These are phyloP conservation scores for Colletotrichum musicola DNA, from an alignment of 2,329 filamentous ascomycete species.

Conservation along the genomic window DNA sequence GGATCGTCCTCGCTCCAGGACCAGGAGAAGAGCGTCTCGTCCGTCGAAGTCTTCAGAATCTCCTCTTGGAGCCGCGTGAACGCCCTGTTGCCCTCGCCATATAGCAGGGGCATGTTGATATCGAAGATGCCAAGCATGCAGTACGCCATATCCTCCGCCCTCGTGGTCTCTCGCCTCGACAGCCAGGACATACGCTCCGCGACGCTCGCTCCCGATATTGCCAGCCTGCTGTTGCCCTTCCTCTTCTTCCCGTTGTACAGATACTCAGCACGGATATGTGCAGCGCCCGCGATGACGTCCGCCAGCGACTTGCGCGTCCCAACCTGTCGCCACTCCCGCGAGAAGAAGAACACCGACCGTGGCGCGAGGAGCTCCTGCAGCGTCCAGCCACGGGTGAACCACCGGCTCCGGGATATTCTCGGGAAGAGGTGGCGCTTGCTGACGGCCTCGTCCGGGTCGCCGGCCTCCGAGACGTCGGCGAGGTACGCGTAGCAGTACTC, in stretches of 20 bases:
- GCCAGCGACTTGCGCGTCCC: constrained; percentile 21
- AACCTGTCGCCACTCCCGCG: constrained; percentile 26
- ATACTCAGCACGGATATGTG: constrained; percentile 22
- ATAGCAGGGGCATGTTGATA: constrained; percentile 46
- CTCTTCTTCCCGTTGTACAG: constrained; percentile 15
- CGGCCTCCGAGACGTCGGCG: constrained; percentile 13
- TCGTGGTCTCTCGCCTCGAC: constrained; percentile 42
- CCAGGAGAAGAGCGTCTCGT: constrained; percentile 37
- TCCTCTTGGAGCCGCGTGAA: constrained; percentile 42
- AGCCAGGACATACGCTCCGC: constrained; percentile 48
- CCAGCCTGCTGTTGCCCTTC: background rate
- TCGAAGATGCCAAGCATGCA: constrained; percentile 47
- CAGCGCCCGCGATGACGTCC: constrained; percentile 12
- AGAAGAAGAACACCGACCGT: constrained; percentile 36
- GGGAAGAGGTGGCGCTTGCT: too few relatives aligned
- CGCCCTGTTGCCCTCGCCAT: constrained; percentile 45
- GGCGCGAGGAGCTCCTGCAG: constrained; percentile 41
- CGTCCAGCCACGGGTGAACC: constrained; percentile 41
- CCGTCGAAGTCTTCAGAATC: constrained; percentile 30
- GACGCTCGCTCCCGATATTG: constrained; percentile 39
- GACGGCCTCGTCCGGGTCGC: background rate
- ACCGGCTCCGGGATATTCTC: constrained; percentile 26
- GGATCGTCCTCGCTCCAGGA: constrained; percentile 36
- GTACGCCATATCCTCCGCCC: constrained; percentile 45
- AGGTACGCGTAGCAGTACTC: constrained; percentile 38